phyloP scores from a whole-genome alignment of 768 basidiomycete genomes.

The Russula virescens region DNA sequence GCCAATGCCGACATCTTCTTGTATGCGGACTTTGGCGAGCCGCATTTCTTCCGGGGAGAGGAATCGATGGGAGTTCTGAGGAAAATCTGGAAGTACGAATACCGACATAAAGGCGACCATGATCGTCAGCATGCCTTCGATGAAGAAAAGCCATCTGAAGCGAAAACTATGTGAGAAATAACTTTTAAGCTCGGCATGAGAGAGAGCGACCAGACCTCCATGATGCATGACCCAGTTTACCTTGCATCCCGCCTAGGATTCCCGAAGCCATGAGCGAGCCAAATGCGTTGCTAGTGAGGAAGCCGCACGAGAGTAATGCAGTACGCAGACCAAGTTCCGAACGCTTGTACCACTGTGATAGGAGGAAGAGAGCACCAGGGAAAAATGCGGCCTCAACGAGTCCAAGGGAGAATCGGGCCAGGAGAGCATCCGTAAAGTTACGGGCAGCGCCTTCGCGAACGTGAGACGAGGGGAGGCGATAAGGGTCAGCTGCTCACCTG shows the following conservation, averaged over 20 bases:
- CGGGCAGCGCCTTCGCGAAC: slow-evolving; percentile 17
- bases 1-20: slow-evolving; percentile 54
- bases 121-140: slow-evolving; percentile 58
- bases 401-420: slow-evolving; percentile 72
- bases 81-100: slow-evolving; percentile 72
- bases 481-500: slow-evolving; percentile 30
- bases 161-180: background rate
- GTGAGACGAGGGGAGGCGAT: background rate
- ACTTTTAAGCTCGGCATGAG: background rate
- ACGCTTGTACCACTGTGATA: slow-evolving; percentile 70
- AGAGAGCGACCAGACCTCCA: slow-evolving; percentile 60
- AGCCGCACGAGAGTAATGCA: slow-evolving; percentile 65
- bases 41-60: slow-evolving; percentile 51
- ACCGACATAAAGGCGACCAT: slow-evolving; percentile 47
- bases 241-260: slow-evolving; percentile 68
- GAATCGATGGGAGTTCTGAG: slow-evolving; percentile 53
- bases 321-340: slow-evolving; percentile 65
- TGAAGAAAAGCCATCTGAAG: slow-evolving; percentile 64
- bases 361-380: slow-evolving; percentile 60
- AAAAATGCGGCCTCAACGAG: slow-evolving; percentile 56
- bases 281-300: slow-evolving; percentile 75
- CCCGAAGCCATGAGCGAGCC: slow-evolving; percentile 73
- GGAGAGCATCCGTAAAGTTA: slow-evolving; percentile 53
- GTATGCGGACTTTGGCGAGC: slow-evolving; percentile 55
- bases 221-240: slow-evolving; percentile 56